Evolutionary conservation across 805 yeast species (phyloP).

Genomic region (Dipodascopsis uninucleata): DNA sequence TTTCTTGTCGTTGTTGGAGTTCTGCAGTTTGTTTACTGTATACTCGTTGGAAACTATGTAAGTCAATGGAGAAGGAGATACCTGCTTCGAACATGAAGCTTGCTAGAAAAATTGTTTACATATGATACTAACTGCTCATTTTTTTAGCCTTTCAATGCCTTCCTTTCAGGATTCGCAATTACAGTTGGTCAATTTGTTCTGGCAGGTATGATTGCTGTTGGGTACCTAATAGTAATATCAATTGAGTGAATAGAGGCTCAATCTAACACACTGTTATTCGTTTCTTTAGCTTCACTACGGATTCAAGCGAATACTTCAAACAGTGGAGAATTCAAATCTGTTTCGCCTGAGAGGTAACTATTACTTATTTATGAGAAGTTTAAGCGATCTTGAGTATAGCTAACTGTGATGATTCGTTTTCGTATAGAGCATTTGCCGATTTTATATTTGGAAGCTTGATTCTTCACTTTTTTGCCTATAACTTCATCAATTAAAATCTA

Average conservation of each 20-base stretch:
- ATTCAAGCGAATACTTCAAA: conserved; percentile 56
- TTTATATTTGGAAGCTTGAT: conserved; percentile 81
- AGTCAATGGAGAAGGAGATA: conserved; percentile 23
- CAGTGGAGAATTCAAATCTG: conserved; percentile 40
- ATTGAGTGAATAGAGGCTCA: no score
- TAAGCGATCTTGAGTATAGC: not conserved
- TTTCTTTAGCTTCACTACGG: conserved; percentile 63
- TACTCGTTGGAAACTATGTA: conserved; percentile 70
- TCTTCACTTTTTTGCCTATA: conserved; percentile 82
- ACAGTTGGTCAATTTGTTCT: conserved; percentile 96
- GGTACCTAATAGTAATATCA: no score
- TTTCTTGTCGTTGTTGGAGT: conserved; percentile 73
- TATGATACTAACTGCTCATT: not conserved
- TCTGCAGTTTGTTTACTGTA: conserved; percentile 73
- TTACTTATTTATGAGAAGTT: not conserved
- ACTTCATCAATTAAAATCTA: conserved; percentile 69
- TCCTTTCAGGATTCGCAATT: conserved; percentile 83
- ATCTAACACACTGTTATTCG: not conserved
- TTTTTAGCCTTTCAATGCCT: conserved; percentile 83
- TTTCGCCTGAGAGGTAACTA: conserved; percentile 46
- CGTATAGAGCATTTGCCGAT: conserved; percentile 68
- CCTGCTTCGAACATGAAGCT: not conserved
- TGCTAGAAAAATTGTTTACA: not conserved
- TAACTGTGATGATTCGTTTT: not conserved
- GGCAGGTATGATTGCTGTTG: conserved; percentile 41